Evolutionary conservation across 768 basidiomycete genomes (phyloP).

Genomic region (Kwoniella sp.): DNA sequence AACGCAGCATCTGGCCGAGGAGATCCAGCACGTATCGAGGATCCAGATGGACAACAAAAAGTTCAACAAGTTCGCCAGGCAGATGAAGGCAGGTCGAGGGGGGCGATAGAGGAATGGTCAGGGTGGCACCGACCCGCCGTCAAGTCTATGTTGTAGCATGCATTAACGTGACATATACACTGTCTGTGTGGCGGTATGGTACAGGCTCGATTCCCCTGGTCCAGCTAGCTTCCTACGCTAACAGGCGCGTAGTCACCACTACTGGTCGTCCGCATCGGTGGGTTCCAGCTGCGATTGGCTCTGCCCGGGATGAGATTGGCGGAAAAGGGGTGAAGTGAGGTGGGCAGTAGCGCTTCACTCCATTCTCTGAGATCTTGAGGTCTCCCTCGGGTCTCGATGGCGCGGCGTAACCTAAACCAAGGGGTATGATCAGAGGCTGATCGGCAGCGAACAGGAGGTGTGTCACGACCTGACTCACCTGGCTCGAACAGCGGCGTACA

Average conservation of each 20-base stretch:
- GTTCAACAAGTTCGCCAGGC: conserved; percentile 43
- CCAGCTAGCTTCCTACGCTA: conserved; percentile 9
- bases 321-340: background rate
- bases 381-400: conserved; percentile 44
- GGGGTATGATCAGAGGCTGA: background rate
- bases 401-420: conserved; percentile 32
- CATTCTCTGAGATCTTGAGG: conserved; percentile 47
- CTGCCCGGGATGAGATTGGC: conserved; percentile 2
- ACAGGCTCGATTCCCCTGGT: background rate
- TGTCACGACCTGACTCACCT: conserved; percentile 20
- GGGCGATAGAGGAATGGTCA: background rate
- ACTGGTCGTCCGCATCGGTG: background rate
- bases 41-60: conserved; percentile 40
- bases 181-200: background rate
- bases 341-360: conserved; percentile 33
- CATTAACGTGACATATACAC: conserved; percentile 1
- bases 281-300: background rate
- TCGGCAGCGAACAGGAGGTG: background rate
- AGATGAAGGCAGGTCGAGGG: conserved; percentile 25
- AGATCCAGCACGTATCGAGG: conserved; percentile 27
- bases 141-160: conserved; percentile 17
- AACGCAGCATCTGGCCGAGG: conserved; percentile 28
- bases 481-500: conserved; percentile 67
- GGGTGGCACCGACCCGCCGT: background rate
- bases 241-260: conserved; percentile 4